Evolutionary conservation across 2,329 filamentous ascomycete species (phyloP).

Genomic region (Septoria petroselini): DNA sequence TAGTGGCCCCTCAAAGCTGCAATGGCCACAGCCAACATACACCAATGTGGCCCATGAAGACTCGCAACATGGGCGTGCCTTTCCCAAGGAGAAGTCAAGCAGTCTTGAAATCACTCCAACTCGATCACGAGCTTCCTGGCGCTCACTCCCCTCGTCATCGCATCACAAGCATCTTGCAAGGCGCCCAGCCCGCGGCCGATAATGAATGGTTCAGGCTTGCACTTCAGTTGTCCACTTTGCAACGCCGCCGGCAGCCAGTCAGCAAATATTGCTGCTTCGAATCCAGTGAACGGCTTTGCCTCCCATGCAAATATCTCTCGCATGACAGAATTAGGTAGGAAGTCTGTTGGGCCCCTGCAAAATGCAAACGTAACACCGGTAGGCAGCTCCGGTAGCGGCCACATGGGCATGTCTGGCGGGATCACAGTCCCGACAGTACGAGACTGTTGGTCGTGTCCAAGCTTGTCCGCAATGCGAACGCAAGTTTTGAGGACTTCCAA

Average conservation of each 20-base stretch:
- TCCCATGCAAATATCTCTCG: conserved; percentile 33
- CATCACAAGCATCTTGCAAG: conserved; percentile 50
- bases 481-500: conserved; percentile 11
- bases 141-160: conserved; percentile 19
- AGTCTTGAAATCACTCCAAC: conserved; percentile 24
- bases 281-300: conserved; percentile 25
- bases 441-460: conserved; percentile 7
- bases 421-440: conserved; percentile 20
- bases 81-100: too few relatives aligned
- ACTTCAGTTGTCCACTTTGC: conserved; percentile 37
- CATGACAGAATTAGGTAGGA: conserved; percentile 11
- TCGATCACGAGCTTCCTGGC: conserved; percentile 38
- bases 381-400: conserved; percentile 11
- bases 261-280: conserved; percentile 38
- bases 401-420: conserved; percentile 9
- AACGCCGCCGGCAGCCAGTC: conserved; percentile 41
- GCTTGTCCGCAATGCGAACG: conserved; percentile 9
- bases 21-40: too few relatives aligned
- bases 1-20: too few relatives aligned
- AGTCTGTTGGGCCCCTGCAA: conserved; percentile 5
- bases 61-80: too few relatives aligned
- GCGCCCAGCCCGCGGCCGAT: conserved; percentile 45
- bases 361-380: conserved; percentile 13
- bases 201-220: conserved; percentile 42
- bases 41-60: too few relatives aligned